Percentiles rank a stretch among this genome's conserved stretches.
phyloP scores from a whole-genome alignment of 1,139 yeast genomes.

The Torulaspora globosa region DNA sequence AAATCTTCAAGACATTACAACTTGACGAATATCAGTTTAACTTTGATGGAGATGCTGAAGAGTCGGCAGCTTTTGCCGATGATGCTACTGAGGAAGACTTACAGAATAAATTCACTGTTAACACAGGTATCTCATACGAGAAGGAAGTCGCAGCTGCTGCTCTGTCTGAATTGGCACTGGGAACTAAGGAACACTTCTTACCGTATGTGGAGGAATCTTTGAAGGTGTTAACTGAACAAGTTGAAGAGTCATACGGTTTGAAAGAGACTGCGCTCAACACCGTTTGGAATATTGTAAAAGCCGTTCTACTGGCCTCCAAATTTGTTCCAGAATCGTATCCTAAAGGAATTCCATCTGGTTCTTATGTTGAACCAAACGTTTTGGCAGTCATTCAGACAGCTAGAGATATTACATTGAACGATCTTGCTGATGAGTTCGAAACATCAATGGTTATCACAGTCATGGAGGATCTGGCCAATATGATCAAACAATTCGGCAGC shows the following conservation, averaged over 20 bases:
- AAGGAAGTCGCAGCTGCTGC: slow-evolving; percentile 97
- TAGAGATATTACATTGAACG: slow-evolving; percentile 59
- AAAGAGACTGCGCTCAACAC: slow-evolving; percentile 82
- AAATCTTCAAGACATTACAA: slow-evolving; percentile 74
- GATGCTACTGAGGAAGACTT: slow-evolving; percentile 48
- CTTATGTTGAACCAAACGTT: slow-evolving; percentile 56
- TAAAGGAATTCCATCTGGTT: slow-evolving; percentile 65
- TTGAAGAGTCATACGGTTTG: slow-evolving; percentile 84
- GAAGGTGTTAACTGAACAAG: slow-evolving; percentile 62
- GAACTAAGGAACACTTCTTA: slow-evolving; percentile 76
- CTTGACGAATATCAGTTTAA: slow-evolving; percentile 69
- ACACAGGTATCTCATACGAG: slow-evolving; percentile 93
- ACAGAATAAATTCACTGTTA: slow-evolving; percentile 71
- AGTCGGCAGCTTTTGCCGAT: slow-evolving; percentile 36
- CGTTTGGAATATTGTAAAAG: slow-evolving; percentile 76
- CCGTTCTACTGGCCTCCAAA: slow-evolving; percentile 57
- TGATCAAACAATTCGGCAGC: slow-evolving; percentile 70
- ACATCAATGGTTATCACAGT: slow-evolving; percentile 73
- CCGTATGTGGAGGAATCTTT: slow-evolving; percentile 73
- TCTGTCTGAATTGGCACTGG: slow-evolving; percentile 79
- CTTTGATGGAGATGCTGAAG: slow-evolving; percentile 43
- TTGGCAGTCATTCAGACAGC: slow-evolving; percentile 60
- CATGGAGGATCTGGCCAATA: slow-evolving; percentile 69
- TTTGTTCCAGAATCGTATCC: slow-evolving; percentile 55
- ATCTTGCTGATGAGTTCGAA: slow-evolving; percentile 76